Conservation (phyloP, 2,329 filamentous ascomycete species). For the Raffaelea arxii region DNA sequence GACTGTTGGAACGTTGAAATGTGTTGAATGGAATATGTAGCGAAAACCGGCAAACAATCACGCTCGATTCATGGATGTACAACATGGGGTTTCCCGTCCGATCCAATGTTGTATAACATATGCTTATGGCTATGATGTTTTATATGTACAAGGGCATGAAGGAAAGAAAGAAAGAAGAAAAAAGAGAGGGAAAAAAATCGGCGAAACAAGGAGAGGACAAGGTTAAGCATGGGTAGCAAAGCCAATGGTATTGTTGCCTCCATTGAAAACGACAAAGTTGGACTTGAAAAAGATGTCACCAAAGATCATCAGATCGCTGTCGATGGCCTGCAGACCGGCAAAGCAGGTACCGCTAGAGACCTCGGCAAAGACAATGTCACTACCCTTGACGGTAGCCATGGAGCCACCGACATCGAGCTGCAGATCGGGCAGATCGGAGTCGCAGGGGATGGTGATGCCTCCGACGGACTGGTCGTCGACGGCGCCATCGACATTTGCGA, state of each 20-base stretch:
- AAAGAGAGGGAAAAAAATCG: too few relatives aligned
- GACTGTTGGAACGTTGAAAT: too few relatives aligned
- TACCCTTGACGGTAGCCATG: conserved; percentile 46
- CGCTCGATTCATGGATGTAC: too few relatives aligned
- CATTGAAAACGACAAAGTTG: conserved; percentile 49
- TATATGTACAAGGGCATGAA: conserved; percentile 1
- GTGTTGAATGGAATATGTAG: too few relatives aligned
- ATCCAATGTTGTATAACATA: too few relatives aligned
- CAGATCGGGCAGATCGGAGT: conserved; percentile 35
- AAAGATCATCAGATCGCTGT: conserved; percentile 48
- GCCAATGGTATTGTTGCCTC: conserved; percentile 42
- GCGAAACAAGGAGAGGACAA: too few relatives aligned
- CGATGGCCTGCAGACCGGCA: conserved; percentile 55
- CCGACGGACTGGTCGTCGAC: conserved; percentile 27
- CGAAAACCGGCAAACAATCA: too few relatives aligned
- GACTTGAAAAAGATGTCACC: conserved; percentile 54
- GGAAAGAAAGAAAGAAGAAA: neutral
- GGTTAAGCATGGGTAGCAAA: conserved; percentile 35
- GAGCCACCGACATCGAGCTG: conserved; percentile 45
- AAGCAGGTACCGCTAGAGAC: conserved; percentile 50
- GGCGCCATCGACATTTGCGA: conserved; percentile 34
- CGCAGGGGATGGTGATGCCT: conserved; percentile 38
- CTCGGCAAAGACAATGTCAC: conserved; percentile 42
- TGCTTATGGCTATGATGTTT: too few relatives aligned
- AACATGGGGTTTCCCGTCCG: too few relatives aligned